Evolutionary conservation across 805 yeast species (phyloP).

Genomic region (Yarrowia divulgata): DNA sequence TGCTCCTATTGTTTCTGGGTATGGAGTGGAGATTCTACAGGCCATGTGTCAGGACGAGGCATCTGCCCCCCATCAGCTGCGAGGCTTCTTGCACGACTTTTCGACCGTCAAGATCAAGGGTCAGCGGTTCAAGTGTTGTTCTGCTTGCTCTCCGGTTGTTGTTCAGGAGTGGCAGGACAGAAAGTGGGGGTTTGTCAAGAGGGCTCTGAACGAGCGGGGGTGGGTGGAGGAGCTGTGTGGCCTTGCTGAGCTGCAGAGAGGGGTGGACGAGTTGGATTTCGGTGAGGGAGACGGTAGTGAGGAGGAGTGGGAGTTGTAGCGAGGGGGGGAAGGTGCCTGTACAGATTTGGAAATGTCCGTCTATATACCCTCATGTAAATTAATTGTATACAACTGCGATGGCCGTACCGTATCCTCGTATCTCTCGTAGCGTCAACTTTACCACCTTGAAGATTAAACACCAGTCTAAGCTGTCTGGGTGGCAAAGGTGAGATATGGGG

Average conservation of each 20-base stretch:
- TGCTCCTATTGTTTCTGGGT: conserved; percentile 70
- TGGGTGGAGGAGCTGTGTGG: conserved; percentile 84
- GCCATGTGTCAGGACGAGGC: conserved; percentile 48
- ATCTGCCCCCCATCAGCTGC: conserved; percentile 76
- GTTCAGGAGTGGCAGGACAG: conserved; percentile 57
- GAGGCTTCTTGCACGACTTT: conserved; percentile 81
- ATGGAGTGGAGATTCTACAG: conserved; percentile 35
- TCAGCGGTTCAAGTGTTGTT: conserved; percentile 77
- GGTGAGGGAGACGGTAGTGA: conserved; percentile 9
- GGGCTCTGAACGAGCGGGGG: conserved; percentile 69
- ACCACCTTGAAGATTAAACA: too few species aligned
- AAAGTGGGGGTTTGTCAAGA: conserved; percentile 84
- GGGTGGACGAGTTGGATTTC: conserved; percentile 65
- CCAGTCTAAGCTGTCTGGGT: too few species aligned
- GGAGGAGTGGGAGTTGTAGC: conserved; percentile 36
- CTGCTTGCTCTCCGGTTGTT: conserved; percentile 80
- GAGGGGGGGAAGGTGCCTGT: too few species aligned
- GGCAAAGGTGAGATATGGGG: too few species aligned
- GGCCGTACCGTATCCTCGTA: too few species aligned
- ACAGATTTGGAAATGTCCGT: too few species aligned
- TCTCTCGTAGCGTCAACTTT: too few species aligned
- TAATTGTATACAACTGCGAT: too few species aligned
- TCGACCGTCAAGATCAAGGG: conserved; percentile 70
- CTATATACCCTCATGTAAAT: too few species aligned
- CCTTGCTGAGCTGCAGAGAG: conserved; percentile 70